Conservation (phyloP, 2,329 filamentous ascomycete species). For the Neoascochyta sp. region DNA sequence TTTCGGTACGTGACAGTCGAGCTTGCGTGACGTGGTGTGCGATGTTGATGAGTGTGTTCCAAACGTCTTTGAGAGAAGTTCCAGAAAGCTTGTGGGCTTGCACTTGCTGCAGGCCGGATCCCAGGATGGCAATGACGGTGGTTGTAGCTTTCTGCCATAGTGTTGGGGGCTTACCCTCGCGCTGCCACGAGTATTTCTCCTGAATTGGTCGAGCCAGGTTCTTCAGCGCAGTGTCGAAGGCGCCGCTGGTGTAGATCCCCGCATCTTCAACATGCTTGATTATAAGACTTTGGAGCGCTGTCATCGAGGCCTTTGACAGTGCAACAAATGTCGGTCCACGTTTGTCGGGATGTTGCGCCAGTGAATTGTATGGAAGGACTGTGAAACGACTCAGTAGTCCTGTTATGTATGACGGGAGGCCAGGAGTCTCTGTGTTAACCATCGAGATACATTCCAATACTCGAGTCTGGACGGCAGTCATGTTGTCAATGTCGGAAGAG, state of each 20-base stretch:
- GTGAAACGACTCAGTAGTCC: slow-evolving; percentile 67
- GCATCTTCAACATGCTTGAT: slow-evolving; percentile 57
- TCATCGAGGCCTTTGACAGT: slow-evolving; percentile 78
- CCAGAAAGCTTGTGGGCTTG: slow-evolving; percentile 24
- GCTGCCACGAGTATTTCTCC: slow-evolving; percentile 76
- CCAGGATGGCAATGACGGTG: slow-evolving; percentile 64
- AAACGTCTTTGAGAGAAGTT: slow-evolving; percentile 53
- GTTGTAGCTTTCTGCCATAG: slow-evolving; percentile 80
- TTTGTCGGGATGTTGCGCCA: slow-evolving; percentile 15
- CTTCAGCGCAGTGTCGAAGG: slow-evolving; percentile 61
- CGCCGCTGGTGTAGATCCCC: slow-evolving; percentile 67
- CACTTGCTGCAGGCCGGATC: slow-evolving; percentile 57
- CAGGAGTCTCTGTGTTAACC: slow-evolving; percentile 62
- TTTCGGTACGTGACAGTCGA: slow-evolving; percentile 36
- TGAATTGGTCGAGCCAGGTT: slow-evolving; percentile 67
- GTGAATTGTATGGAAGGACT: slow-evolving; percentile 60
- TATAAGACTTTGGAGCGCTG: slow-evolving; percentile 61
- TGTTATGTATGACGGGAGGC: slow-evolving; percentile 66
- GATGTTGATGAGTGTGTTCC: slow-evolving; percentile 51
- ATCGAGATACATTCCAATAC: slow-evolving; percentile 65
- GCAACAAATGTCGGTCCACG: slow-evolving; percentile 78
- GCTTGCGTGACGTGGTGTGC: slow-evolving; percentile 39
- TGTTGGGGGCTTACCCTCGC: slow-evolving; percentile 64
- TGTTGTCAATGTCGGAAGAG: slow-evolving; percentile 66
- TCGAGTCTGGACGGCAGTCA: slow-evolving; percentile 68